Evolutionary conservation across 257 asterid species (phyloP).

Genomic region (Solanum neorickii): DNA sequence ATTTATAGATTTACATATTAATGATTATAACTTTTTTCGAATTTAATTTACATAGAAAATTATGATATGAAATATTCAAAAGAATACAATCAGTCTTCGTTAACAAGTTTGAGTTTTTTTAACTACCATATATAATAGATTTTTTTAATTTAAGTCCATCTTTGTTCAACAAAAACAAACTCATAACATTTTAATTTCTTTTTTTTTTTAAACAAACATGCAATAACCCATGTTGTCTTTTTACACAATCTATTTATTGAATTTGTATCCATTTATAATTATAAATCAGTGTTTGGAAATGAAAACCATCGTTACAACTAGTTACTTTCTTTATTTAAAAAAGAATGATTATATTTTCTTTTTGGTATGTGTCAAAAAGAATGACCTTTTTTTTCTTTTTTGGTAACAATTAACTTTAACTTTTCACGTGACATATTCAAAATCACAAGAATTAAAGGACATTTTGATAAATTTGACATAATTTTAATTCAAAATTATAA

Average conservation of each 20-base stretch:
- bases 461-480: no score
- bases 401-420: no score
- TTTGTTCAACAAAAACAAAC: not conserved
- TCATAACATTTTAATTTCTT: not conserved
- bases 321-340: not conserved
- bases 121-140: not conserved
- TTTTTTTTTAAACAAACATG: not conserved
- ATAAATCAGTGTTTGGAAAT: not conserved
- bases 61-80: not conserved
- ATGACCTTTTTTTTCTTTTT: no score
- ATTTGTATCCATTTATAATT: not conserved
- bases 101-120: not conserved
- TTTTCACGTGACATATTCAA: no score
- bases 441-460: no score
- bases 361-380: no score
- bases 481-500: no score
- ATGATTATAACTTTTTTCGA: not conserved
- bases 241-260: not conserved
- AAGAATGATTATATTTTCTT: no score
- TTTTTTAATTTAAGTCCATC: not conserved
- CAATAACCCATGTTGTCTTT: not conserved
- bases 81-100: not conserved
- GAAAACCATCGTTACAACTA: not conserved
- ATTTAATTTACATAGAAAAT: not conserved
- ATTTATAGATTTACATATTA: not conserved